These are phyloP conservation scores for Pichia kluyveri DNA, from an alignment of 805 yeast species.

Conservation along the genomic window DNA sequence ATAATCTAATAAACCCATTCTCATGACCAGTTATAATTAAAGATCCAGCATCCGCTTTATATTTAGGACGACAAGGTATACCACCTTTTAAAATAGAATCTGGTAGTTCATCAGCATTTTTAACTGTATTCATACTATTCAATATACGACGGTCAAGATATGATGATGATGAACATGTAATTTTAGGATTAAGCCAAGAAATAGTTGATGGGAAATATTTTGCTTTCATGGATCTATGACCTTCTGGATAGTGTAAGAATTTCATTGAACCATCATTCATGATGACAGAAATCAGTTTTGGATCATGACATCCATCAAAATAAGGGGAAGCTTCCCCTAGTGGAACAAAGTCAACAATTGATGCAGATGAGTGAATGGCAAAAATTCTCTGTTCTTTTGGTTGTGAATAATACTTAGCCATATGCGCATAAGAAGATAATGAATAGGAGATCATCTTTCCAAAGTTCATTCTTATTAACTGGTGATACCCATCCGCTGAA, in stretches of 20 bases:
- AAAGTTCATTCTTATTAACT: constrained; percentile 54
- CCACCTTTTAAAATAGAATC: constrained; percentile 67
- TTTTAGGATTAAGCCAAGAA: constrained; percentile 68
- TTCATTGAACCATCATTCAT: constrained; percentile 59
- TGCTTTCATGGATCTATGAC: constrained; percentile 41
- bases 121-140: constrained; percentile 31
- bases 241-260: constrained; percentile 49
- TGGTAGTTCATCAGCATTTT: constrained; percentile 24
- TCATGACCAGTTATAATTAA: constrained; percentile 78
- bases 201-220: constrained; percentile 72
- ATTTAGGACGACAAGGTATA: constrained; percentile 44
- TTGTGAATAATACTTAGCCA: constrained; percentile 65
- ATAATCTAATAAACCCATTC: constrained; percentile 72
- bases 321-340: constrained; percentile 62
- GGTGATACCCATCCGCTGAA: constrained; percentile 31
- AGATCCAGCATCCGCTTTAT: constrained; percentile 44
- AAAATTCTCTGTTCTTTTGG: constrained; percentile 48
- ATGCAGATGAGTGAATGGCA: constrained; percentile 41
- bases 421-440: constrained; percentile 73
- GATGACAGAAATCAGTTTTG: constrained; percentile 50
- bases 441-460: constrained; percentile 75
- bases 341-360: constrained; percentile 39
- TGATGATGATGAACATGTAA: constrained; percentile 46
- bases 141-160: constrained; percentile 26
- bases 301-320: constrained; percentile 74